These are phyloP conservation scores for Amanita pallidorosea DNA, from an alignment of 768 basidiomycete genomes.

Conservation along the genomic window DNA sequence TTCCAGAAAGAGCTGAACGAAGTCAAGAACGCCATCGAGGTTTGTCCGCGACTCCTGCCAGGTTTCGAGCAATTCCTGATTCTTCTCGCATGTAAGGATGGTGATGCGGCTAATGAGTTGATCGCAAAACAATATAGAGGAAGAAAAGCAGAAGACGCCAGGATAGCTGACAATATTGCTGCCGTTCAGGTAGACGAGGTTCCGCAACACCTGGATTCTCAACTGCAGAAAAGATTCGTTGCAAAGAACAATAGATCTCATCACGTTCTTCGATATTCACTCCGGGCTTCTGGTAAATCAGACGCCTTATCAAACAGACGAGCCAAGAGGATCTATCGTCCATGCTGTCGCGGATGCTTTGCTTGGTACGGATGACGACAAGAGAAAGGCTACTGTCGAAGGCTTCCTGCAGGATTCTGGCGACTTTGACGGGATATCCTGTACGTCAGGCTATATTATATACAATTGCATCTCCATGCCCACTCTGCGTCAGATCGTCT, in stretches of 20 bases:
- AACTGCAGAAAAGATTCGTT: conserved; percentile 28
- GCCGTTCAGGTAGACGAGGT: conserved; percentile 42
- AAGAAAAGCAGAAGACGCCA: conserved; percentile 46
- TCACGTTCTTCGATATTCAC: conserved; percentile 45
- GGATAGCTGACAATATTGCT: conserved; percentile 43
- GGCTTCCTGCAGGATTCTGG: conserved; percentile 50
- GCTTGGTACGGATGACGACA: conserved; percentile 40
- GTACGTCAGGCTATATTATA: conserved; percentile 37
- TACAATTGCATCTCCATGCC: conserved; percentile 5
- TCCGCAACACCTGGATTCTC: background rate
- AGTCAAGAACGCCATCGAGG: conserved; percentile 79
- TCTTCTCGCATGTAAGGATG: conserved; percentile 47
- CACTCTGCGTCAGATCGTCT: conserved; percentile 40
- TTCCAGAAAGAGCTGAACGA: conserved; percentile 77
- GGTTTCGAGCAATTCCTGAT: background rate
- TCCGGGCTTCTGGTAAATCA: conserved; percentile 33
- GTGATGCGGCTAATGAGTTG: conserved; percentile 47
- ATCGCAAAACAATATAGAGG: conserved; percentile 42
- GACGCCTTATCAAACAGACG: conserved; percentile 32
- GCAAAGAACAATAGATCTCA: conserved; percentile 37
- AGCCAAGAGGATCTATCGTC: conserved; percentile 44
- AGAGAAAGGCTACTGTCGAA: conserved; percentile 40
- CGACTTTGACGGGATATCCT: conserved; percentile 49
- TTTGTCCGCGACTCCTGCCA: conserved; percentile 17
- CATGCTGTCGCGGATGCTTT: conserved; percentile 42